phyloP scores from a whole-genome alignment of 2,329 filamentous ascomycete genomes.

The Aspergillus luchuensis region DNA sequence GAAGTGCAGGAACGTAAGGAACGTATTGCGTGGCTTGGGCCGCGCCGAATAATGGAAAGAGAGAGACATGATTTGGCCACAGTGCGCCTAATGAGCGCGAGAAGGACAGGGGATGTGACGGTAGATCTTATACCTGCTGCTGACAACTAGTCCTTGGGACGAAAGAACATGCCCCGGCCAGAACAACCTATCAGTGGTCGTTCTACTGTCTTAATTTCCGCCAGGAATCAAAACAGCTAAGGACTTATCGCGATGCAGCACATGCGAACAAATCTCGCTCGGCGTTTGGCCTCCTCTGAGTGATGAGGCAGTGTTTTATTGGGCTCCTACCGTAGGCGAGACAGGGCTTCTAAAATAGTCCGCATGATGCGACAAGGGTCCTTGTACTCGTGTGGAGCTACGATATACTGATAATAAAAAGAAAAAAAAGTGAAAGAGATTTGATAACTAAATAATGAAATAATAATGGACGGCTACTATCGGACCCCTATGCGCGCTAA shows the following conservation, averaged over 20 bases:
- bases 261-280: not conserved
- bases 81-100: not conserved
- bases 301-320: not conserved
- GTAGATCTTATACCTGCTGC: not conserved
- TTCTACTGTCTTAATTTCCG: not conserved
- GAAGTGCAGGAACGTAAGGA: not conserved
- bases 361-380: not conserved
- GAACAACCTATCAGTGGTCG: not conserved
- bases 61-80: not conserved
- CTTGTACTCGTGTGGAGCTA: not conserved
- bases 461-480: not conserved
- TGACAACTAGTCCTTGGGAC: not conserved
- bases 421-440: not conserved
- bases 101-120: not conserved
- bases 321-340: not conserved
- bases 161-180: not conserved
- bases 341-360: not conserved
- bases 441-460: not conserved
- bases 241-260: not conserved
- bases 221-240: not conserved
- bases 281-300: not conserved
- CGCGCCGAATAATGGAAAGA: not conserved
- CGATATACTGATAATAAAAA: not conserved
- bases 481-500: not conserved
- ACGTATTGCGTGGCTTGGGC: not conserved